Evolutionary conservation across 495 filamentous ascomycete genomes (phyloP).

Genomic region (Hypoxylon subgilvum): DNA sequence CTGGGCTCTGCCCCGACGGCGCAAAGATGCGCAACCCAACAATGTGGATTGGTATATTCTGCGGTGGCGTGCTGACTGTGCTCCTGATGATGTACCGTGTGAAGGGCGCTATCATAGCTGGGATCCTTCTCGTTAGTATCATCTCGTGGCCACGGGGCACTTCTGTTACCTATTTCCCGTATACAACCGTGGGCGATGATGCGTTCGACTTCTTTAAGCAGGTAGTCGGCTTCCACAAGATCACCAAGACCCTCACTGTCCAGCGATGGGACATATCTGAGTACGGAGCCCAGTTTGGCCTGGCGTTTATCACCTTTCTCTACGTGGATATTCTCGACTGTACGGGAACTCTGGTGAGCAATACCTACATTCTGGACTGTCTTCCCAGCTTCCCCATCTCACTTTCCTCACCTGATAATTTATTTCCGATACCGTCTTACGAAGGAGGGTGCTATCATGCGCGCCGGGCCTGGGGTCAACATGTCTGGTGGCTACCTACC

Average conservation of each 20-base stretch:
- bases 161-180: constrained; percentile 76
- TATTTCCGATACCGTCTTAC: too few species aligned
- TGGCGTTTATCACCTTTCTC: constrained; percentile 82
- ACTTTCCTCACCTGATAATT: neutral
- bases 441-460: too few species aligned
- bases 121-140: constrained; percentile 80
- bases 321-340: constrained; percentile 84
- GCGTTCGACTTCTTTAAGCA: constrained; percentile 83
- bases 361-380: neutral
- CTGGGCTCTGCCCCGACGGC: constrained; percentile 56
- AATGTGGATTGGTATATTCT: constrained; percentile 86
- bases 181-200: constrained; percentile 66
- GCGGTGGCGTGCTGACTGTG: constrained; percentile 75
- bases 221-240: constrained; percentile 79
- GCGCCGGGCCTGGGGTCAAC: too few species aligned
- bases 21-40: constrained; percentile 76
- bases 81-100: constrained; percentile 82
- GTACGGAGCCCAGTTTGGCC: constrained; percentile 69
- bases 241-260: constrained; percentile 66
- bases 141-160: constrained; percentile 82
- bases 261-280: constrained; percentile 71
- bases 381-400: neutral
- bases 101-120: constrained; percentile 80
- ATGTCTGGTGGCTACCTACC: too few species aligned
- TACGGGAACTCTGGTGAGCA: constrained; percentile 67